Evolutionary conservation across 176 grass and related monocot species (phyloP), one percentile per base, ranked within the genome.

Genomic region (Aegilops tauschii): DNA sequence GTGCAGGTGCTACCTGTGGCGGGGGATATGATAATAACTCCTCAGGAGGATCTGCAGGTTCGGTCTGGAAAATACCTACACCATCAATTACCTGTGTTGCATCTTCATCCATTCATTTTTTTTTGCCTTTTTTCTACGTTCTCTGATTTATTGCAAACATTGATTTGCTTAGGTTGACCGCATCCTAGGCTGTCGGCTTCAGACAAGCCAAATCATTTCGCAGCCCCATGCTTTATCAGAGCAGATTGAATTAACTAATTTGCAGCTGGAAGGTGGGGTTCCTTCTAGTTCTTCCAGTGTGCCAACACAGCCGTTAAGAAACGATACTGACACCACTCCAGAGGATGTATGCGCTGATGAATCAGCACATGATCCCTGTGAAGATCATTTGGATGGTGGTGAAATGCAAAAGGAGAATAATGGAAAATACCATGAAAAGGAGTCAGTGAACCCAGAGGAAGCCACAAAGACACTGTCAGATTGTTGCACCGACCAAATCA

Each of bases 141-240:
- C 25, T 70, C 61, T 91, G 52, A 89, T 91, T 80, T 80, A 86
- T 83, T 80, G 31, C 45, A 61, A 80, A 36, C 37, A 14, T 82
- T 82, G 44, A 62, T 91, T 93, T 86, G 45, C 18, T 87, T 74
- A 99, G 97, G 97, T 99, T 76, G 90, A 99, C 80, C 94, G 97
- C 50, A 91, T 99, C 83, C 73, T 94, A 56, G 97, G 97, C 44
- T 96, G 97, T 77, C 92, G 97, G 59, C 83, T 94, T 73, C 86
- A 83, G 71, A 54, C 63, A 78, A 92, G 44, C 42, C 82, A 82
- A 87, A 83, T 76, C 77, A 89, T 84, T 28, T 79, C 76, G 39
- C 17, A 3, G 9, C 83, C 81, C 21, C 61, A 89, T 62, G 39
- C 78, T 87, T 80, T 76, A 87, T 45, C 80, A 77, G 87, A 92